Base-by-base conservation (phyloP, 331 rosid species). In the Malus hybrid region DNA sequence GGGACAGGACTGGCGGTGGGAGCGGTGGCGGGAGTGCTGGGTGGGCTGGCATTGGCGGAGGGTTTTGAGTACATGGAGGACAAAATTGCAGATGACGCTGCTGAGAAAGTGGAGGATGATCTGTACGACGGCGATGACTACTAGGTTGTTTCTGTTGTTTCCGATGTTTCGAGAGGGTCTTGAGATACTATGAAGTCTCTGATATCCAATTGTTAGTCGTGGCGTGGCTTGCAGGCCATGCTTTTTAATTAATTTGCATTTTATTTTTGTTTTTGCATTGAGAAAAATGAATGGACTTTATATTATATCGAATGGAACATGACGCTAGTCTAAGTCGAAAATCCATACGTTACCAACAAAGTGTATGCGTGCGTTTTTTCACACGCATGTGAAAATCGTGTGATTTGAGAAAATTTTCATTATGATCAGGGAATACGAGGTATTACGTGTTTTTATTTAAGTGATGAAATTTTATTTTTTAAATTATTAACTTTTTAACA, bases 1-100 rank as follows among this genome's bases (percentile, higher is more conserved):
- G 46, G 46, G 62, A 78, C 98, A 1, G 97, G 98, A 80, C 71
- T 91, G 87, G 97, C 97, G 62, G 89, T 91, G 77, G 98, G 98
- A 0, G 96, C 98, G 3, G 90, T 80, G 2, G 97, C 86, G 2
- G 98, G 97, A 2, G 83, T 14, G 0, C 34, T 93, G 6, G 98
- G 97, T 66, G 98, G 94, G 68, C 6, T 93, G 19, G 97, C 94
- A 2, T 1, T 91, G 3, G 83, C 72, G 15, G 96, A 91, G 33
- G 97, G 94, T 1, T 78, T 61, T 30, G 98, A 91, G 0, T 75
- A 84, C 55, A 3, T 91, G 30, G 88, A 87, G 81, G 88, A 93
- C 78, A 84, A 93, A 82, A 76, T 91, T 50, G 87, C 77, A 0
- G 98, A 91, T 6, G 81, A 87, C 36, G 97, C 7, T 19, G 90